Evolutionary conservation across 2,329 filamentous ascomycete species (phyloP).

Genomic region (Fusarium domesticum): DNA sequence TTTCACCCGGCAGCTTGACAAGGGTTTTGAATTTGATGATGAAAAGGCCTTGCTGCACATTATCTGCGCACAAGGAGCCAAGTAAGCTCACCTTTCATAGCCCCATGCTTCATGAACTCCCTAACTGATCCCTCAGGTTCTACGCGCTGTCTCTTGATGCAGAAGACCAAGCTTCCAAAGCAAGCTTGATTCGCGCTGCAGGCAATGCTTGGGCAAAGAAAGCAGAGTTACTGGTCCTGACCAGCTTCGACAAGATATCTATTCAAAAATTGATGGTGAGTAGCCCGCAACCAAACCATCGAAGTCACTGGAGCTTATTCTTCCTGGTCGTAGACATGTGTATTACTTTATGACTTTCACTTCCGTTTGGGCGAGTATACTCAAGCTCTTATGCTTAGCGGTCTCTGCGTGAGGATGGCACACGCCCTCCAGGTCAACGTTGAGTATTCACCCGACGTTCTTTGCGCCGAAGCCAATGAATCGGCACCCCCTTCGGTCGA

Average conservation of each 20-base stretch:
- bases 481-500: conserved; percentile 35
- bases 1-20: conserved; percentile 39
- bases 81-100: conserved; percentile 25
- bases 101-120: not conserved
- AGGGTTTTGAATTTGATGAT: conserved; percentile 36
- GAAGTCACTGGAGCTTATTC: conserved; percentile 1
- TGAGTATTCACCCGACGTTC: conserved; percentile 37
- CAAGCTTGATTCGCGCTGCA: conserved; percentile 32
- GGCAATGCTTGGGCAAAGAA: conserved; percentile 39
- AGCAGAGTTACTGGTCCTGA: conserved; percentile 36
- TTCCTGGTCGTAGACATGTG: conserved; percentile 30
- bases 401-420: conserved; percentile 41
- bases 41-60: conserved; percentile 38
- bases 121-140: conserved; percentile 30
- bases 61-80: conserved; percentile 39
- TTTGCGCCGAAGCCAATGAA: conserved; percentile 35
- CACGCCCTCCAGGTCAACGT: conserved; percentile 41
- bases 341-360: conserved; percentile 40
- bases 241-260: conserved; percentile 40
- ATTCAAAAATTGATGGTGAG: conserved; percentile 40
- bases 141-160: conserved; percentile 32
- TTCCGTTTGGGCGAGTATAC: conserved; percentile 40
- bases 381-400: conserved; percentile 41
- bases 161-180: conserved; percentile 31
- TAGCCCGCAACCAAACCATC: not conserved